Conservation (phyloP, 768 basidiomycete species). For the Phanerodontia chrysosporium region DNA sequence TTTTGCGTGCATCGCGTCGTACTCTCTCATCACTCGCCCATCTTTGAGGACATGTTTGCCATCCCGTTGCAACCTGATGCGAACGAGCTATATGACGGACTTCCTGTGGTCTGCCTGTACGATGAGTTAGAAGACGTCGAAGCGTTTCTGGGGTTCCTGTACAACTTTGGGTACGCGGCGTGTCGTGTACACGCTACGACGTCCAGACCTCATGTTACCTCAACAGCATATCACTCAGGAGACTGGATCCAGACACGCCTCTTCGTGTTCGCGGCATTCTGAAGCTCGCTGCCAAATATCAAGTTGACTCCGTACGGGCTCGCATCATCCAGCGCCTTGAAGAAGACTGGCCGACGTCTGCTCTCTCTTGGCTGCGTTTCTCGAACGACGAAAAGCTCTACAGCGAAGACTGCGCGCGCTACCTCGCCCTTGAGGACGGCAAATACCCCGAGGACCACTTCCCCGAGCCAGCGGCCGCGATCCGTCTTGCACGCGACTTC, state of each 20-base stretch:
- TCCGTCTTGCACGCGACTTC: slow-evolving; percentile 13
- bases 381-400: slow-evolving; percentile 4
- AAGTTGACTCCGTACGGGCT: slow-evolving; percentile 21
- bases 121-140: slow-evolving; percentile 3
- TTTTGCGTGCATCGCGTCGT: slow-evolving; percentile 8
- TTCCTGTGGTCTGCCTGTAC: neutral
- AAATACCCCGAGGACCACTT: slow-evolving; percentile 6
- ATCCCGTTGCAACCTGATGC: neutral
- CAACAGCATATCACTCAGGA: slow-evolving; percentile 14
- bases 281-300: slow-evolving; percentile 26
- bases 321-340: slow-evolving; percentile 19
- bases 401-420: slow-evolving; percentile 17
- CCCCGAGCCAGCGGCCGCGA: slow-evolving; percentile 11
- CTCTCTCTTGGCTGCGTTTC: slow-evolving; percentile 5
- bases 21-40: slow-evolving; percentile 10
- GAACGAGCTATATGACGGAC: neutral
- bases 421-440: neutral
- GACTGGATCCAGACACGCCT: slow-evolving; percentile 18
- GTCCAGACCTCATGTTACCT: neutral
- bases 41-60: slow-evolving; percentile 14
- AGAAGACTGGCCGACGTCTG: slow-evolving; percentile 25
- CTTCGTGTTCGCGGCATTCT: slow-evolving; percentile 15
- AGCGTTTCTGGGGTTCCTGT: neutral
- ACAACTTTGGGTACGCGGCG: slow-evolving; percentile 3
- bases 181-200: neutral